Evolutionary conservation across 345 rosid genomes (phyloP), one percentile per base, ranked within the genome.

Genomic region (Dipteronia sinensis): DNA sequence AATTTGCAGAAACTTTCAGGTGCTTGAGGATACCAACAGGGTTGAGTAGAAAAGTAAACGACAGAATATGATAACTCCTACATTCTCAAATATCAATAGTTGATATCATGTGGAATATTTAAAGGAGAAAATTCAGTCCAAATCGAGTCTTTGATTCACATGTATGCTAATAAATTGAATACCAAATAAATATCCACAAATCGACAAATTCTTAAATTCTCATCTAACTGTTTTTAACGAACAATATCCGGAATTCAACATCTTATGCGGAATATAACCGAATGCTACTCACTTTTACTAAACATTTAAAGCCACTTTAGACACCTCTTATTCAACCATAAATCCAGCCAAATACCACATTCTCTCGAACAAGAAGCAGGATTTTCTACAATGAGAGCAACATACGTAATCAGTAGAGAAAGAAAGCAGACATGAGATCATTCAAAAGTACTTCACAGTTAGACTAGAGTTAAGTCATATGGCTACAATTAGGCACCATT

Each of bases 331-430:
- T 34, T 67, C 47, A 17, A 31, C 69, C 51, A 17, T 40, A 51
- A 64, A 73, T 56, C 9, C 63, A n/a, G 23, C 20, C 22, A 19
- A 58, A 58, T 7, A 19, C 63, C 7, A 58, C 25, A n/a, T 15
- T 58, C 63, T 58, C 62, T 74, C 56, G 71, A 71, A 61, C 69
- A 78, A 80, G 44, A 71, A 15, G 72, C 73, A 10, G 71, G 73
- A 58, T 75, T 74, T 71, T 75, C 76, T 27, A 80, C 64, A 51
- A 69, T 46, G 55, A 69, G 58, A 76, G 67, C 76, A 7, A 59
- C 64, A 59, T 7, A 59, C 64, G 2, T 59, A 59, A 59, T 59
- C 13, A 10, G 22, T 3, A 19, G 64, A 46, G 49, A 46, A 42
- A 34, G 46, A 42, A 40, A 17, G 67, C 62, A 17, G 72, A 74